Evolutionary conservation across 257 asterid genomes (phyloP), one percentile per base, ranked within the genome.

Genomic region (Nemophila menziesii): DNA sequence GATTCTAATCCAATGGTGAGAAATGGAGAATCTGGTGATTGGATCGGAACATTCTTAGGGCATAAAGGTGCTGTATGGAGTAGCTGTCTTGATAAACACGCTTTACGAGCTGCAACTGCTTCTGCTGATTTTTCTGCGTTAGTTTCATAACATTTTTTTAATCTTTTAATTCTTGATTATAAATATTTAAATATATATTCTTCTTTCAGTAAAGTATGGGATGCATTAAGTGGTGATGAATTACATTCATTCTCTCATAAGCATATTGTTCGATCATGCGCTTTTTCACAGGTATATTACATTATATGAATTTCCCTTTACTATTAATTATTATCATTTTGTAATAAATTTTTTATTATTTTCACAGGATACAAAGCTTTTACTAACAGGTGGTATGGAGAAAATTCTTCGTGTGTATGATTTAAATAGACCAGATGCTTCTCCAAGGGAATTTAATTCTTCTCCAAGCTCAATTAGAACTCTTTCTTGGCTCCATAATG

Each of bases 11-110:
- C 96, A 4, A 81, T 89, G 96, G 54, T 89, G 69, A 72, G 98
- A 74, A 89, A 89, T 55, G 98, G 98, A 37, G 96, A 81, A 72
- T 84, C 98, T 4, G 98, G 98, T 16, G 98, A 89, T 48, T 89
- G 98, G 98, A 71, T 89, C 66, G 98, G 98, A 60, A 89, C 96
- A 56, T 89, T 84, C 65, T 80, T 74, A 67, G 98, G 98, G 55
- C 98, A 89, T 69, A 89, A 89, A 58, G 98, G 98, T 55, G 98
- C 98, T 26, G 98, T 89, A 36, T 89, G 96, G 98, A 76, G 94
- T 69, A 72, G 87, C 67, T 74, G 93, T 73, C 62, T 89, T 57
- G 96, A 84, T 71, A 89, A 81, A 56, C 68, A 73, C 54, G 98
- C 93, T 36, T 61, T 89, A 38, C 96, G 93, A 43, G 94, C 92